These are phyloP conservation scores for Simplicillium sp. DNA, from an alignment of 2,329 filamentous ascomycete species.

Conservation along the genomic window DNA sequence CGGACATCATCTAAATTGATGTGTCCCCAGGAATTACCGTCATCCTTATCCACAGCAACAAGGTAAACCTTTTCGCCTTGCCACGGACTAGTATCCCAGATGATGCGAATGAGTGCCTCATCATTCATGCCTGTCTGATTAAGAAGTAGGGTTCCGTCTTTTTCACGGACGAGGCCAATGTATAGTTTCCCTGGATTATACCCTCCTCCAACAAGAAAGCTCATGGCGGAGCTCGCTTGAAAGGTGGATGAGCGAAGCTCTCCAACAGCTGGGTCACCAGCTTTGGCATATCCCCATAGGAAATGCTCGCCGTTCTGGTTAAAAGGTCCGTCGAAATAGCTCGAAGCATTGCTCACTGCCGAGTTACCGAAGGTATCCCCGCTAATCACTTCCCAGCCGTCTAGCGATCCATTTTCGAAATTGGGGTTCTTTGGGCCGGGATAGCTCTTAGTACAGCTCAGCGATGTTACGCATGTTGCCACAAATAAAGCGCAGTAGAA, in stretches of 20 bases:
- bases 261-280: slow-evolving; percentile 17
- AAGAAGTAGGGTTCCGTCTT: slow-evolving; percentile 13
- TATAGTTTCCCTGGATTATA: slow-evolving; percentile 18
- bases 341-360: slow-evolving; percentile 11
- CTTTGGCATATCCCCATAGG: slow-evolving; percentile 13
- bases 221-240: slow-evolving; percentile 16
- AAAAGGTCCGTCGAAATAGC: slow-evolving; percentile 19
- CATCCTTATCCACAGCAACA: slow-evolving; percentile 14
- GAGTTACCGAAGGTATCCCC: slow-evolving; percentile 15
- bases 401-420: slow-evolving; percentile 15
- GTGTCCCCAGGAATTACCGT: slow-evolving; percentile 13
- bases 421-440: slow-evolving; percentile 11
- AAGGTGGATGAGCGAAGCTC: slow-evolving; percentile 17
- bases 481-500: too few relatives aligned
- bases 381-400: slow-evolving; percentile 16
- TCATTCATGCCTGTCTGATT: slow-evolving; percentile 19
- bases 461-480: background rate
- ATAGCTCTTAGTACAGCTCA: background rate
- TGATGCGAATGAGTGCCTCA: slow-evolving; percentile 18
- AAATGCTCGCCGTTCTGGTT: slow-evolving; percentile 14
- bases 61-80: slow-evolving; percentile 14
- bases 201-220: slow-evolving; percentile 20
- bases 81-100: slow-evolving; percentile 20
- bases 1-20: slow-evolving; percentile 22
- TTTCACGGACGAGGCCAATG: slow-evolving; percentile 16